These are phyloP conservation scores for Euphorbia schlechtendalii DNA, from an alignment of 441 rosid species.

Conservation along the genomic window DNA sequence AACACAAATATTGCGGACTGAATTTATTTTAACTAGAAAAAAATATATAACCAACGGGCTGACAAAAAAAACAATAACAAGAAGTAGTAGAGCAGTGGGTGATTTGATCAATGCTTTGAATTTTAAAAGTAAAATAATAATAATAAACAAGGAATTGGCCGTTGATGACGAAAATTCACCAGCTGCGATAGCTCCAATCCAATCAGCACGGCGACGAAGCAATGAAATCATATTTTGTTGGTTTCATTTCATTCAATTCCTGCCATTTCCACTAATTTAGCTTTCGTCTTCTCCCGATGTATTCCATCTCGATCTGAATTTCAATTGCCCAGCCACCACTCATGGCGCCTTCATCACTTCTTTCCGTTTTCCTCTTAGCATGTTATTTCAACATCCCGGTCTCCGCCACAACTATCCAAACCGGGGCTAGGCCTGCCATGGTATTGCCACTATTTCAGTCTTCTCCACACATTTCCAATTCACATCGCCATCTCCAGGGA, in stretches of 20 bases:
- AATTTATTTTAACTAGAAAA: too few relatives aligned
- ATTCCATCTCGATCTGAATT: not conserved
- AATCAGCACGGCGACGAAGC: not conserved
- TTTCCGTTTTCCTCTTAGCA: constrained; percentile 9
- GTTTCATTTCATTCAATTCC: not conserved
- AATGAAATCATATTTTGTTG: not conserved
- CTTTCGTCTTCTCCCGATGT: not conserved
- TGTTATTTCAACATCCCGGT: not conserved
- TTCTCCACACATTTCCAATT: constrained; percentile 30
- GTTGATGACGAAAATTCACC: not conserved
- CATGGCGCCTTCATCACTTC: constrained; percentile 29
- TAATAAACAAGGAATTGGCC: not conserved
- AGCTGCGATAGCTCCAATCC: not conserved
- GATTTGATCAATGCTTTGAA: not conserved
- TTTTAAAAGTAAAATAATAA: not conserved
- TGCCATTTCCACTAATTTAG: too few relatives aligned
- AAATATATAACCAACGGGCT: too few relatives aligned
- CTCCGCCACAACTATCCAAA: constrained; percentile 19
- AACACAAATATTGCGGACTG: too few relatives aligned
- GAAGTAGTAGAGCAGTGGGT: too few relatives aligned
- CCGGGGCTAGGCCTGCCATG: constrained; percentile 41
- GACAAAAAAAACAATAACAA: too few relatives aligned
- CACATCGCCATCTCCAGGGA: constrained; percentile 53
- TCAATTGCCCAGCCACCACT: not conserved
- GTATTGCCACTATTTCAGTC: constrained; percentile 60